Conservation (phyloP, 2,329 filamentous ascomycete genomes). For the Pleurostoma richardsiae region DNA sequence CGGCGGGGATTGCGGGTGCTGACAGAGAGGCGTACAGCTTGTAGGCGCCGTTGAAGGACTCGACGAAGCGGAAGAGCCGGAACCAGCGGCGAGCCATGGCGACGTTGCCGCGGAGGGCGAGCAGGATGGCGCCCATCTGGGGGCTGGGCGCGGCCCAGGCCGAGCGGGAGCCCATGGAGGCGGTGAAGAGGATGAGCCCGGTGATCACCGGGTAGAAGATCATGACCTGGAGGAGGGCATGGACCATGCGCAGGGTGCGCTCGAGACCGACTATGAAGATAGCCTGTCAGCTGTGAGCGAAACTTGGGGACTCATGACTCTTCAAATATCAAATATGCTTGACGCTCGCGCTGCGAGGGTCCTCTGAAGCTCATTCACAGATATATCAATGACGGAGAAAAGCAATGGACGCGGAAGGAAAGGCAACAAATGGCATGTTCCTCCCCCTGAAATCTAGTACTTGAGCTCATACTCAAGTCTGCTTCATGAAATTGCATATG, state of each 20-base stretch:
- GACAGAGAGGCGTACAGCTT: conserved; percentile 25
- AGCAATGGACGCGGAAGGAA: neutral
- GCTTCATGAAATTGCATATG: no score
- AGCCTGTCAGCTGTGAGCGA: no score
- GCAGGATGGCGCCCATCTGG: neutral
- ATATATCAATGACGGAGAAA: neutral
- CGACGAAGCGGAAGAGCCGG: conserved; percentile 64
- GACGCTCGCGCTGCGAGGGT: no score
- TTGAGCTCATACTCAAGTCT: no score
- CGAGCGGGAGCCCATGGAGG: conserved; percentile 3
- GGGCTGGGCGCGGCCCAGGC: conserved; percentile 4
- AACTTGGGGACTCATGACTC: no score
- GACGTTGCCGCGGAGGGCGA: conserved; percentile 1
- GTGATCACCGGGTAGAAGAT: conserved; percentile 4
- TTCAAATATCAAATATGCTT: no score
- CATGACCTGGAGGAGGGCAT: conserved; percentile 7
- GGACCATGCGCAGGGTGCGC: conserved; percentile 6
- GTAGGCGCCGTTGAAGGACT: conserved; percentile 49
- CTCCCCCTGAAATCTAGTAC: no score
- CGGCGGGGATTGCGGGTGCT: neutral
- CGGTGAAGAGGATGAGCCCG: conserved; percentile 1
- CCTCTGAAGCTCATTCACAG: no score
- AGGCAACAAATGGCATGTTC: no score
- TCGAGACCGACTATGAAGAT: conserved; percentile 6
- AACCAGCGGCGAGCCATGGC: conserved; percentile 52